Percentiles rank a stretch among this genome's conserved stretches.
phyloP scores from a whole-genome alignment of 2,329 filamentous ascomycete genomes.

The Fusarium subtropicale region DNA sequence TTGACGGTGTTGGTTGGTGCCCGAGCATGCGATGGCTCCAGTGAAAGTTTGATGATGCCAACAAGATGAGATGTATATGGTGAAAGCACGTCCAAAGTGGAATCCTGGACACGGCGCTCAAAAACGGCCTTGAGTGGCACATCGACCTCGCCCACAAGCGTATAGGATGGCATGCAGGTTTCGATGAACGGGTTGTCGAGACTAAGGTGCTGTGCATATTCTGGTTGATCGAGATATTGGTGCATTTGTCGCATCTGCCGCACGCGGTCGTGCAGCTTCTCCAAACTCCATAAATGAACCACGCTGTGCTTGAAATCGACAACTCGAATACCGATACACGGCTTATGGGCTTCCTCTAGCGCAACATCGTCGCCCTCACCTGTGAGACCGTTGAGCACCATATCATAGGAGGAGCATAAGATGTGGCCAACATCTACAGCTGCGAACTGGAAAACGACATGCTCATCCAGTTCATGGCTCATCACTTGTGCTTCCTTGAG shows the following conservation, averaged over 20 bases:
- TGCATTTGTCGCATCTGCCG: slow-evolving; percentile 96
- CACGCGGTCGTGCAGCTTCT: slow-evolving; percentile 89
- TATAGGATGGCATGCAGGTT: slow-evolving; percentile 90
- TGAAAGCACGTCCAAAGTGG: slow-evolving; percentile 88
- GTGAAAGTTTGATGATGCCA: slow-evolving; percentile 87
- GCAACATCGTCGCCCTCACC: slow-evolving; percentile 85
- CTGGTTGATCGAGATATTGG: slow-evolving; percentile 94
- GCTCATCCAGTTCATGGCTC: slow-evolving; percentile 95
- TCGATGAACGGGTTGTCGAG: slow-evolving; percentile 95
- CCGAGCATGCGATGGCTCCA: slow-evolving; percentile 93
- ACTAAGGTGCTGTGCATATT: slow-evolving; percentile 92
- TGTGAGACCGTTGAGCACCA: slow-evolving; percentile 90
- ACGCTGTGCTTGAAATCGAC: slow-evolving; percentile 90
- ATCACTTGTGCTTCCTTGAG: slow-evolving; percentile 98
- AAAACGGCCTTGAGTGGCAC: slow-evolving; percentile 94
- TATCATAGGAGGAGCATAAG: slow-evolving; percentile 93
- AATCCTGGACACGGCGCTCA: slow-evolving; percentile 93
- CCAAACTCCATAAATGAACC: slow-evolving; percentile 92
- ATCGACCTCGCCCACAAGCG: slow-evolving; percentile 90
- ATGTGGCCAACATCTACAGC: slow-evolving; percentile 90
- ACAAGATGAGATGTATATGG: slow-evolving; percentile 92
- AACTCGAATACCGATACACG: slow-evolving; percentile 89
- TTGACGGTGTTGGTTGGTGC: slow-evolving; percentile 93
- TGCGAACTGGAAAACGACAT: slow-evolving; percentile 93
- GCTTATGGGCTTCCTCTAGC: slow-evolving; percentile 84